phyloP scores from a whole-genome alignment of 441 rosid genomes.

The Adansonia rubrostipa region DNA sequence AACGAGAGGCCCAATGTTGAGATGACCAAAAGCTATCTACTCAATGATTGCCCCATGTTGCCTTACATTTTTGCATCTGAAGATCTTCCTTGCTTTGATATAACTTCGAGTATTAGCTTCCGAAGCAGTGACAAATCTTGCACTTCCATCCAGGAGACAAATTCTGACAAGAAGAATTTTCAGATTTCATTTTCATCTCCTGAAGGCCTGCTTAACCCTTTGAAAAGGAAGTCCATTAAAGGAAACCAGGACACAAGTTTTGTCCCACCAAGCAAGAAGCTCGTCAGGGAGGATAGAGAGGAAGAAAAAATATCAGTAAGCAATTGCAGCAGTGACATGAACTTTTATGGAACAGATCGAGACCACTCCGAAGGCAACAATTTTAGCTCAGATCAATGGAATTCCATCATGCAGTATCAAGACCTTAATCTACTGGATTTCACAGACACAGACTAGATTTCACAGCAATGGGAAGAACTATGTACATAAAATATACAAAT shows the following conservation, averaged over 20 bases:
- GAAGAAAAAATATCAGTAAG: conserved; percentile 23
- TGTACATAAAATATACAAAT: not conserved
- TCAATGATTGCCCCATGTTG: conserved; percentile 39
- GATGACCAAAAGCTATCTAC: conserved; percentile 33
- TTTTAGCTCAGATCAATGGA: conserved; percentile 32
- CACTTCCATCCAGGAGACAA: conserved; percentile 19
- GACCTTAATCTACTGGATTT: conserved; percentile 31
- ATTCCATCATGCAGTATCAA: conserved; percentile 33
- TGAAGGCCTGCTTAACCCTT: conserved; percentile 26
- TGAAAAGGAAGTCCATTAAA: conserved; percentile 33
- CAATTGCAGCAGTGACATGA: conserved; percentile 11
- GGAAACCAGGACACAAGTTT: conserved; percentile 13
- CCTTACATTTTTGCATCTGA: conserved; percentile 48
- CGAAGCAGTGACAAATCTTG: conserved; percentile 29
- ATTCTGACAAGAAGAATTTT: conserved; percentile 24
- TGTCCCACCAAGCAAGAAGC: conserved; percentile 19
- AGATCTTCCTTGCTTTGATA: conserved; percentile 29
- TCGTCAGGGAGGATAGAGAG: not conserved
- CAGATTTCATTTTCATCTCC: conserved; percentile 30
- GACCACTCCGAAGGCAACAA: conserved; percentile 32
- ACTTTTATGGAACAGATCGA: conserved; percentile 24
- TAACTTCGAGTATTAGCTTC: conserved; percentile 35
- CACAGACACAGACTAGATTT: conserved; percentile 23
- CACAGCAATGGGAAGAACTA: not conserved
- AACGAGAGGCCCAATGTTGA: conserved; percentile 25